Conservation (phyloP, 1,284 basidiomycete species). For the Tylopilus orsonianus region DNA sequence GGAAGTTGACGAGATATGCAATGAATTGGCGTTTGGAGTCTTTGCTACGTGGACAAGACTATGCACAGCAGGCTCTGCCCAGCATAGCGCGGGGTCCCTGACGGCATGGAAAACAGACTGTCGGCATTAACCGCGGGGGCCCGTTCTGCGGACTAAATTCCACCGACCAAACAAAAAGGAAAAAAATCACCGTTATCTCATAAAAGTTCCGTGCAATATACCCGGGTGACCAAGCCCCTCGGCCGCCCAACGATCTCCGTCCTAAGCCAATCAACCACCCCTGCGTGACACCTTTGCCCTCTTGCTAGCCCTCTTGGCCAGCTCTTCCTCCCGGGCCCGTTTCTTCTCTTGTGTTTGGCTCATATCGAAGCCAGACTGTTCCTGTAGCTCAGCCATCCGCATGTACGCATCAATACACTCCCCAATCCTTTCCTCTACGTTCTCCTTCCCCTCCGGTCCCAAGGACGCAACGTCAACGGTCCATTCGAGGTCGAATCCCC, state of each 20-base stretch:
- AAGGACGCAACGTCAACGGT: slow-evolving; percentile 21
- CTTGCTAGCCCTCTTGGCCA: slow-evolving; percentile 40
- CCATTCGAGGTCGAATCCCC: slow-evolving; percentile 86
- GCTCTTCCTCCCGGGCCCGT: slow-evolving; percentile 50
- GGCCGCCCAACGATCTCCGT: neutral
- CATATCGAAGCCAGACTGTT: slow-evolving; percentile 52
- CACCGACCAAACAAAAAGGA: neutral
- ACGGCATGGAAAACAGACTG: neutral
- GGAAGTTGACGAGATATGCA: neutral
- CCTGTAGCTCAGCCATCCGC: slow-evolving; percentile 44
- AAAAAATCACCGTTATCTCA: slow-evolving; percentile 4
- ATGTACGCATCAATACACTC: slow-evolving; percentile 59
- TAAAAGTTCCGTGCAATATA: slow-evolving; percentile 14
- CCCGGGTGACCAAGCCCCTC: slow-evolving; percentile 2
- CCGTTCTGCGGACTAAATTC: neutral
- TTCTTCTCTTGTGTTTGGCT: slow-evolving; percentile 75
- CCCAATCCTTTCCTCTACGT: slow-evolving; percentile 68
- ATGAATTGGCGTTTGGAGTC: neutral
- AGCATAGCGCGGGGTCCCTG: neutral
- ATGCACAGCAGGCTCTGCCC: neutral
- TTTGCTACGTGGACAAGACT: neutral
- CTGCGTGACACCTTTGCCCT: slow-evolving; percentile 29
- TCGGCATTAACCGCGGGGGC: neutral
- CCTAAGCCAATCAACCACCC: slow-evolving; percentile 12
- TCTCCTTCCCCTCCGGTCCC: slow-evolving; percentile 5